These are phyloP conservation scores for Pyricularia pennisetigena DNA, from an alignment of 2,329 filamentous ascomycete genomes.

Conservation along the genomic window DNA sequence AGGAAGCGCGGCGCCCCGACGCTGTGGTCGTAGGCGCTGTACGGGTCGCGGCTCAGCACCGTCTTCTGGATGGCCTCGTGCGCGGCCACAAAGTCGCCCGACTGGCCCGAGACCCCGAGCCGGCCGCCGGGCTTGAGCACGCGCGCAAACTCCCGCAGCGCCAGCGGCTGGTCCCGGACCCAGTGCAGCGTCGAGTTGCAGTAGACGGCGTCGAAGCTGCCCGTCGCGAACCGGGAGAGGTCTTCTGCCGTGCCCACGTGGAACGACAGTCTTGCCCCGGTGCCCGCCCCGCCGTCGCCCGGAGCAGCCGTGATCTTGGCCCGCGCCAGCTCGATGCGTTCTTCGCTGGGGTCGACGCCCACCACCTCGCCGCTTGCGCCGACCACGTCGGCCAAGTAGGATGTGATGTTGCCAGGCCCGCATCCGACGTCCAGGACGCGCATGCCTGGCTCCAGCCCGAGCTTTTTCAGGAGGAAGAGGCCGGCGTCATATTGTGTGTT, in stretches of 20 bases:
- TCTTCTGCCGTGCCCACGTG: constrained; percentile 9
- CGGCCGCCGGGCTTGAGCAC: constrained; percentile 29
- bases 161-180: constrained; percentile 18
- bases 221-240: constrained; percentile 25
- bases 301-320: no score
- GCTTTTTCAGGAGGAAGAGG: constrained; percentile 14
- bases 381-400: constrained; percentile 28
- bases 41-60: constrained; percentile 1
- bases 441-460: constrained; percentile 23
- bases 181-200: constrained; percentile 29
- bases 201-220: constrained; percentile 31
- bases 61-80: constrained; percentile 14
- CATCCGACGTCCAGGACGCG: constrained; percentile 35
- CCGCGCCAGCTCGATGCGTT: constrained; percentile 11
- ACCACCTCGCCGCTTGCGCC: constrained; percentile 23
- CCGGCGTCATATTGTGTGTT: constrained; percentile 15
- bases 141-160: constrained; percentile 28
- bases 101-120: constrained; percentile 16
- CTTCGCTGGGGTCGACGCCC: constrained; percentile 25
- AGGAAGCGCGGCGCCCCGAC: neutral
- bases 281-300: neutral
- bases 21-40: neutral
- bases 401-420: constrained; percentile 37
- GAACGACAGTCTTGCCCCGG: neutral
- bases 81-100: constrained; percentile 18